These are phyloP conservation scores for Pilobolus umbonatus DNA, from an alignment of 192 early-diverging fungal genomes.

Conservation along the genomic window DNA sequence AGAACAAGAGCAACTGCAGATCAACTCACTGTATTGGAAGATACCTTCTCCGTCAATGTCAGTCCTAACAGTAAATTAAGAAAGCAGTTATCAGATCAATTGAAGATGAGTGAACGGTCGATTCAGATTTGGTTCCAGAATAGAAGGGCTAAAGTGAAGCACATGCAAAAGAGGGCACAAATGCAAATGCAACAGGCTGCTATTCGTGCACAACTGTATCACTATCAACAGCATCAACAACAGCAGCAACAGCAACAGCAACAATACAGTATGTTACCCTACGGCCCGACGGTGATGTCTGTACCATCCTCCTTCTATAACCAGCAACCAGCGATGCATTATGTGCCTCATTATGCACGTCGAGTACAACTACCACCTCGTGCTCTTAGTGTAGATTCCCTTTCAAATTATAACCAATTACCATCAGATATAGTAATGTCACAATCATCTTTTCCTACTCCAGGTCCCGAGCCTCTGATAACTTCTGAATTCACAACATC, in stretches of 20 bases:
- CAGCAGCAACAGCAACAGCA: background rate
- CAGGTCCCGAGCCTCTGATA: no score
- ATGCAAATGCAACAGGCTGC: slow-evolving; percentile 29
- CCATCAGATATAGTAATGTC: no score
- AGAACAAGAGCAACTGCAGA: slow-evolving; percentile 65
- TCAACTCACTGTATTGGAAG: slow-evolving; percentile 60
- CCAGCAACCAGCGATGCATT: no score
- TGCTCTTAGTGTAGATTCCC: no score
- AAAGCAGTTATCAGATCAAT: slow-evolving; percentile 56
- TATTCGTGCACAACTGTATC: slow-evolving; percentile 26
- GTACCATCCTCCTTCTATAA: no score
- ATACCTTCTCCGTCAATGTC: slow-evolving; percentile 62
- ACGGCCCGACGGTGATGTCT: no score
- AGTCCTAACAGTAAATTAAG: slow-evolving; percentile 63
- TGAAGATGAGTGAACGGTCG: slow-evolving; percentile 58
- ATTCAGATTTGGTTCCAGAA: slow-evolving; percentile 35
- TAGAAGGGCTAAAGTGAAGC: slow-evolving; percentile 27
- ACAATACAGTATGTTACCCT: no score
- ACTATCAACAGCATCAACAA: slow-evolving; percentile 24
- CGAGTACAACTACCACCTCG: no score
- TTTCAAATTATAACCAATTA: no score
- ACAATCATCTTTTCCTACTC: no score
- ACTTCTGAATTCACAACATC: no score
- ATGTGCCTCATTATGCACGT: no score
- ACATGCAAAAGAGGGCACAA: slow-evolving; percentile 29